Evolutionary conservation across 2,329 filamentous ascomycete genomes (phyloP), one percentile per base, ranked within the genome.

Genomic region (Cordyceps fumosorosea): DNA sequence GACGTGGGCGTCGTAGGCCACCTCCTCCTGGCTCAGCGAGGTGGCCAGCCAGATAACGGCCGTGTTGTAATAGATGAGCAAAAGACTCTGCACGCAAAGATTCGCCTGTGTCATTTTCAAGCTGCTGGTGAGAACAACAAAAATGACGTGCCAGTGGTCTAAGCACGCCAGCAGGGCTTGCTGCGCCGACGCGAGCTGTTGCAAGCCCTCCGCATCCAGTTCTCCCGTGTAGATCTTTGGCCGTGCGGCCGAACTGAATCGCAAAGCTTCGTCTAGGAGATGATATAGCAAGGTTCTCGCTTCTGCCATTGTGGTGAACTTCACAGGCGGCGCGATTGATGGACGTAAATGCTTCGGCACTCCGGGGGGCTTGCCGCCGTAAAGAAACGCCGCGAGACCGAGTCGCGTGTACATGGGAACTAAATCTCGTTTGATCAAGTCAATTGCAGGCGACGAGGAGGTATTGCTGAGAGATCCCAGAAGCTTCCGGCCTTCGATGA

Each of bases 331-430:
- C 3, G 72, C 65, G 14, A 64, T 67, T 51, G 69, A 66, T 20
- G 66, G 67, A 54, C 73, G 74, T 14, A 79, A 66, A 29, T 72
- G 68, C 0, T 67, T 53, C 1, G 77, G 77, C 24, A 78, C 77
- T 1, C 69, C 65, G 1, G 70, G 71, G 0, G 76, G 75, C 4
- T 66, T 71, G 24, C 69, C 71, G 2, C 77, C 76, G n/a, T 78
- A 75, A 51, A 78, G 71, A 34, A 77, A 73, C 7, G 73, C 74
- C 0, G 77, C 74, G 8, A 80, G 65, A 56, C 76, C 76, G 2
- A 80, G 71, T 0, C 78, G 72, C 1, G 75, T 73, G 61, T 78
- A 79, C n/a, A 80, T 74, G 40, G 78, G 77, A 4, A 77, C 75
- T 3, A 80, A 71, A 29, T 76, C 71, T 18, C 72, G 68, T 64